Conservation (phyloP, 2,329 filamentous ascomycete genomes). For the Neoarthrinium moseri region DNA sequence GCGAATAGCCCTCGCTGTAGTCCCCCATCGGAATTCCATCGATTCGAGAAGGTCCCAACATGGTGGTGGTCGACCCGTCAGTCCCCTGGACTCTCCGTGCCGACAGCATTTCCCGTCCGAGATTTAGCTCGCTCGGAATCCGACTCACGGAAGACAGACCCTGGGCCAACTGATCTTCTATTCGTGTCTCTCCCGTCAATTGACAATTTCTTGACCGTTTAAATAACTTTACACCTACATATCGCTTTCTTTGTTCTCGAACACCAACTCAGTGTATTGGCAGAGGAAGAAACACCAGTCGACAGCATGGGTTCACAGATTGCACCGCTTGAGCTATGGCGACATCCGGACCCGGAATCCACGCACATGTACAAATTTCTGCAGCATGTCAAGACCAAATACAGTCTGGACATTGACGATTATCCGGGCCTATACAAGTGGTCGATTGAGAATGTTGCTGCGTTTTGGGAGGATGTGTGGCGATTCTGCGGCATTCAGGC, state of each 20-base stretch:
- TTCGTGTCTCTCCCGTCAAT: no score
- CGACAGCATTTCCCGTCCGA: background rate
- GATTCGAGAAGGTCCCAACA: background rate
- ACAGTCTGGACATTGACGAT: slow-evolving; percentile 58
- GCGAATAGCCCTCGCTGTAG: background rate
- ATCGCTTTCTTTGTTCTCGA: background rate
- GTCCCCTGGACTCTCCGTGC: background rate
- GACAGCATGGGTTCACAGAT: slow-evolving; percentile 20
- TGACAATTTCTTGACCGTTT: no score
- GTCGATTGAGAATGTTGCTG: slow-evolving; percentile 73
- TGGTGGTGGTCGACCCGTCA: background rate
- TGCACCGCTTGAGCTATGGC: slow-evolving; percentile 61
- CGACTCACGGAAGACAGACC: background rate
- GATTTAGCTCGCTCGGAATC: background rate
- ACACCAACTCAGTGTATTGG: background rate
- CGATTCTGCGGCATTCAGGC: slow-evolving; percentile 74
- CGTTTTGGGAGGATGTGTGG: slow-evolving; percentile 88
- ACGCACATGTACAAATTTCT: slow-evolving; percentile 75
- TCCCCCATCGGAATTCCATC: background rate
- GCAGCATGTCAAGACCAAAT: slow-evolving; percentile 65
- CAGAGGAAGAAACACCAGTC: no score
- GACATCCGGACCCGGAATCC: slow-evolving; percentile 62
- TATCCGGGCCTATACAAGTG: slow-evolving; percentile 81
- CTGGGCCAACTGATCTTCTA: no score
- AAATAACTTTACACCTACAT: no score